These are phyloP conservation scores for Penicillium digitatum DNA, from an alignment of 2,329 filamentous ascomycete species.

Conservation along the genomic window DNA sequence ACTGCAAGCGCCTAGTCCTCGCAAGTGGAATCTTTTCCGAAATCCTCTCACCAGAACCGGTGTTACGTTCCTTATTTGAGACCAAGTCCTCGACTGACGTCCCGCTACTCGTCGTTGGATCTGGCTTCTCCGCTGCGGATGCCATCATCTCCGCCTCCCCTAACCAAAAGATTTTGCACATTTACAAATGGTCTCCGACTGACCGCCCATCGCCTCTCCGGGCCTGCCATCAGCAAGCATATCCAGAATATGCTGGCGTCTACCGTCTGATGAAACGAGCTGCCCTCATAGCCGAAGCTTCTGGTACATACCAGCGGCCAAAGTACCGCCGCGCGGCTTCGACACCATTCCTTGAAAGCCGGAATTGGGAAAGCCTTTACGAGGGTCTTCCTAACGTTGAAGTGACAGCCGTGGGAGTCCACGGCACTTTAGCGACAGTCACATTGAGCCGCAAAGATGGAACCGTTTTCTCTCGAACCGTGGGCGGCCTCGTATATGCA, in stretches of 20 bases:
- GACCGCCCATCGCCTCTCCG: slow-evolving; percentile 54
- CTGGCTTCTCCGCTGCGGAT: slow-evolving; percentile 61
- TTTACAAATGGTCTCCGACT: slow-evolving; percentile 59
- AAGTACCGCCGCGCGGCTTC: slow-evolving; percentile 37
- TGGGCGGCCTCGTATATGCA: slow-evolving; percentile 53
- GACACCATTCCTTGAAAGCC: slow-evolving; percentile 46
- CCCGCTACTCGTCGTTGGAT: slow-evolving; percentile 56
- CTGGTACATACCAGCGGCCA: slow-evolving; percentile 21
- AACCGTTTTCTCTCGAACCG: slow-evolving; percentile 42
- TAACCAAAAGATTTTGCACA: slow-evolving; percentile 50
- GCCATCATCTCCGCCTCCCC: slow-evolving; percentile 51
- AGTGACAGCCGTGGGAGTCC: slow-evolving; percentile 39
- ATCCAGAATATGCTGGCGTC: slow-evolving; percentile 59
- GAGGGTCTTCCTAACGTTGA: slow-evolving; percentile 55
- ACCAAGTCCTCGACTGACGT: slow-evolving; percentile 26
- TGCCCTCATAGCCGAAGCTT: slow-evolving; percentile 24
- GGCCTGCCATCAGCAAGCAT: slow-evolving; percentile 57
- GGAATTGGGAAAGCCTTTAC: slow-evolving; percentile 51
- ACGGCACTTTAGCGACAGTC: slow-evolving; percentile 35
- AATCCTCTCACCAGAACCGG: slow-evolving; percentile 49
- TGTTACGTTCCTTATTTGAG: slow-evolving; percentile 46
- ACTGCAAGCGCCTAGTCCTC: slow-evolving; percentile 55
- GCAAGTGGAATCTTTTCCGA: slow-evolving; percentile 59
- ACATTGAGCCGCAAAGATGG: slow-evolving; percentile 46
- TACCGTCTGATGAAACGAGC: slow-evolving; percentile 59